Evolutionary conservation across 345 rosid genomes (phyloP).

Genomic region (Syzygium oleosum): DNA sequence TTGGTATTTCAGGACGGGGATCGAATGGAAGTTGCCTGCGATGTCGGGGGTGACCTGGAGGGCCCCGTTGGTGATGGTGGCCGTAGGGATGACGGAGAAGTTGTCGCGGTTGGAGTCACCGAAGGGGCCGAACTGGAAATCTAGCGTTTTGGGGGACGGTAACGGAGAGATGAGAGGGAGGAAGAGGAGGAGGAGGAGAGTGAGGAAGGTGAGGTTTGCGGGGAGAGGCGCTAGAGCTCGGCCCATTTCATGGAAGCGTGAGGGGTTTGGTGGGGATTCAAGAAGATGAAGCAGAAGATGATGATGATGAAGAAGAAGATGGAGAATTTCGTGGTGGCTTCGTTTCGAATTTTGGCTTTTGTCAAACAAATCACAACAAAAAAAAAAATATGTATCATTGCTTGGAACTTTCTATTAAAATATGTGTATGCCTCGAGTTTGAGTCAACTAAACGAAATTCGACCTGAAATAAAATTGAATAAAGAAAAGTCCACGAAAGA

Average conservation of each 20-base stretch:
- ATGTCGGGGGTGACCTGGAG: slow-evolving; percentile 37
- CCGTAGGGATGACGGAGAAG: slow-evolving; percentile 1
- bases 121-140: slow-evolving; percentile 14
- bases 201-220: not conserved
- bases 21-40: not conserved
- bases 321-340: not conserved
- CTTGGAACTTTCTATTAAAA: not conserved
- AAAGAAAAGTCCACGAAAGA: too few species aligned
- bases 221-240: not conserved
- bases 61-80: slow-evolving; percentile 18
- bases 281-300: not conserved
- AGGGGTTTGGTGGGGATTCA: not conserved
- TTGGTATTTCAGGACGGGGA: not conserved
- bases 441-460: too few species aligned
- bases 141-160: not conserved
- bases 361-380: not conserved
- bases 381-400: not conserved
- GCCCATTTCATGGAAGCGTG: not conserved
- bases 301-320: not conserved
- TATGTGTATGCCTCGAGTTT: too few species aligned
- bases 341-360: not conserved
- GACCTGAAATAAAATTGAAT: too few species aligned
- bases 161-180: not conserved
- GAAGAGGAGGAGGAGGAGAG: not conserved
- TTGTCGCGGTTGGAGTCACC: not conserved